Evolutionary conservation across 768 basidiomycete genomes (phyloP).

Genomic region (Paxillus ammoniavirescens): DNA sequence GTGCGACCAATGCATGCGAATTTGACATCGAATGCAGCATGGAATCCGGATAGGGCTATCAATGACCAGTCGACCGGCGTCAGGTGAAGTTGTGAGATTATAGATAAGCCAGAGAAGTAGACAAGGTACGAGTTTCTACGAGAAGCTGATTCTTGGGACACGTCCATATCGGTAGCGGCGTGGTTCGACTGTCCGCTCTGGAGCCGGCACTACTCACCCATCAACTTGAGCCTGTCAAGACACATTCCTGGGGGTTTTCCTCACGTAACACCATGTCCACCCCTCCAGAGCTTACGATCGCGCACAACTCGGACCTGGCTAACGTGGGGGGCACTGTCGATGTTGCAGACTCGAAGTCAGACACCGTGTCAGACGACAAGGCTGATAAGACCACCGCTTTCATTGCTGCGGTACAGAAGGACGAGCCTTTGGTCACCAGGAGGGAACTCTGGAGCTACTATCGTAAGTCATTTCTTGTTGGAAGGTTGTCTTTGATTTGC

Average conservation of each 20-base stretch:
- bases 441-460: conserved; percentile 82
- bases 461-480: conserved; percentile 32
- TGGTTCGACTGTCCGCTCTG: neutral
- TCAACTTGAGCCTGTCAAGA: neutral
- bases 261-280: conserved; percentile 10
- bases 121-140: too few species aligned
- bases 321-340: conserved; percentile 5
- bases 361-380: conserved; percentile 3
- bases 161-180: neutral
- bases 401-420: conserved; percentile 39
- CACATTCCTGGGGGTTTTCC: neutral
- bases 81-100: too few species aligned
- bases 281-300: conserved; percentile 1
- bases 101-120: too few species aligned
- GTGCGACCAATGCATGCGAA: too few species aligned
- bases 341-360: conserved; percentile 5
- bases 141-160: too few species aligned
- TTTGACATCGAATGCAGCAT: too few species aligned
- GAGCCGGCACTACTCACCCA: neutral
- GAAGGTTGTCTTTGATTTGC: conserved; percentile 20
- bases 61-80: too few species aligned
- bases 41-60: too few species aligned
- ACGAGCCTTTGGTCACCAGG: conserved; percentile 70
- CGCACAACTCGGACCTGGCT: neutral
- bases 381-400: conserved; percentile 24